Evolutionary conservation across 768 basidiomycete genomes (phyloP).

Genomic region (Paxillus rubicundulus): DNA sequence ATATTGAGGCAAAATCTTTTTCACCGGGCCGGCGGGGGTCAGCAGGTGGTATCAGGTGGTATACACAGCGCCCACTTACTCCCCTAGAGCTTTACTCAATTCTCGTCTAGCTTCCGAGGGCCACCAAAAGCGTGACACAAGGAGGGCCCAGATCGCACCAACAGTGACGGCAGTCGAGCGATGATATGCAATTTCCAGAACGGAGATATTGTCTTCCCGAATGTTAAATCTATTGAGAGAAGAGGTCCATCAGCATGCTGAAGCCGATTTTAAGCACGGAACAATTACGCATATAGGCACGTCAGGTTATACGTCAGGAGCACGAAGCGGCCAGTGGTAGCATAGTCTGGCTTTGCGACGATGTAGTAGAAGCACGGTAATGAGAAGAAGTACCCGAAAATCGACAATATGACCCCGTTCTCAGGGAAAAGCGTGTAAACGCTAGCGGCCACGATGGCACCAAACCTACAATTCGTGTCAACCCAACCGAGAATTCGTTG

Average conservation of each 20-base stretch:
- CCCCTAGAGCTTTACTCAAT: slow-evolving; percentile 78
- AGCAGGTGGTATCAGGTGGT: neutral
- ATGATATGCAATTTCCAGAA: slow-evolving; percentile 67
- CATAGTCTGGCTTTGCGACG: slow-evolving; percentile 72
- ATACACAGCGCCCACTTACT: slow-evolving; percentile 49
- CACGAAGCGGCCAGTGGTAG: slow-evolving; percentile 75
- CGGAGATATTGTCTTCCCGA: slow-evolving; percentile 59
- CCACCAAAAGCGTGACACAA: slow-evolving; percentile 94
- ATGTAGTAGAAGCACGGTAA: slow-evolving; percentile 94
- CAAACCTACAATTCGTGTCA: slow-evolving; percentile 48
- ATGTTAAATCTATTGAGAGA: slow-evolving; percentile 65
- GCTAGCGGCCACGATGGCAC: slow-evolving; percentile 71
- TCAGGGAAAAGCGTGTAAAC: slow-evolving; percentile 77
- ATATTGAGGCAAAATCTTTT: slow-evolving; percentile 87
- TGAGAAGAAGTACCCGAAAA: slow-evolving; percentile 87
- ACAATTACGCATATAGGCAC: slow-evolving; percentile 59
- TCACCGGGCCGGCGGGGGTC: neutral
- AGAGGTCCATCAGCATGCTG: neutral
- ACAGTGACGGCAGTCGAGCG: slow-evolving; percentile 78
- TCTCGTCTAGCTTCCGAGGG: slow-evolving; percentile 91
- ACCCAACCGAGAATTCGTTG: neutral
- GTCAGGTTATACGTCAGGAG: slow-evolving; percentile 89
- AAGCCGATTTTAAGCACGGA: neutral
- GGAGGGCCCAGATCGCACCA: slow-evolving; percentile 86
- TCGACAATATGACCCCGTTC: slow-evolving; percentile 66